phyloP scores from a whole-genome alignment of 192 early-diverging fungal genomes.

The Rhizophagus prolifer region DNA sequence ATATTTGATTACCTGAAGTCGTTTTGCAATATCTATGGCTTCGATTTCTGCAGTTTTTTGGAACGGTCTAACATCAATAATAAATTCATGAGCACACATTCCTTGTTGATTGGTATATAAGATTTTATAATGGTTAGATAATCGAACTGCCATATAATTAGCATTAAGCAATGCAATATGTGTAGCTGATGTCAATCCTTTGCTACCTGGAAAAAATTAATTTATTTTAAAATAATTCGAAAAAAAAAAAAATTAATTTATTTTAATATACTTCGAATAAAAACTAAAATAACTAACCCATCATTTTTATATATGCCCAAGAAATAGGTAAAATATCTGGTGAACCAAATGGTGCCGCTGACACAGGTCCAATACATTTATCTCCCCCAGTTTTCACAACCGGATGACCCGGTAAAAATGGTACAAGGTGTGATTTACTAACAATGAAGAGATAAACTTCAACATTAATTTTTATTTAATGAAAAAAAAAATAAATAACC shows the following conservation, averaged over 20 bases:
- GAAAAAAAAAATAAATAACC: neutral
- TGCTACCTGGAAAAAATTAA: constrained; percentile 45
- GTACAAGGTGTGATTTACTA: constrained; percentile 81
- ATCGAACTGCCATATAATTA: constrained; percentile 96
- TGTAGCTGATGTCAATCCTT: constrained; percentile 85
- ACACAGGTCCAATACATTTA: constrained; percentile 86
- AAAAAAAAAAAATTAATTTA: neutral
- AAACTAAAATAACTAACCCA: constrained; percentile 55
- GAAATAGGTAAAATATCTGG: constrained; percentile 96
- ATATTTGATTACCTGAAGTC: constrained; percentile 71
- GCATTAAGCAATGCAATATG: constrained; percentile 93
- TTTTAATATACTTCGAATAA: neutral
- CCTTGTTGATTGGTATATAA: constrained; percentile 92
- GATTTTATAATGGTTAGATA: constrained; percentile 89
- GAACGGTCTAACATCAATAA: constrained; percentile 95
- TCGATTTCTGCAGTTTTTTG: constrained; percentile 72
- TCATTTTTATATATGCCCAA: constrained; percentile 98
- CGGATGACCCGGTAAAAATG: constrained; percentile 93
- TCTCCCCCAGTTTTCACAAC: constrained; percentile 72
- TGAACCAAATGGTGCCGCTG: constrained; percentile 96
- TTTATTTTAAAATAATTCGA: neutral
- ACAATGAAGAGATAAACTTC: neutral
- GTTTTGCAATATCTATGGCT: constrained; percentile 98
- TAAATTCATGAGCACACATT: constrained; percentile 99
- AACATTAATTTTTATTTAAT: neutral